A percentile compares a stretch with the other conserved stretches of the same genome.
Evolutionary conservation across 2,329 filamentous ascomycete species (phyloP).

Genomic region (Ascochyta pisi): DNA sequence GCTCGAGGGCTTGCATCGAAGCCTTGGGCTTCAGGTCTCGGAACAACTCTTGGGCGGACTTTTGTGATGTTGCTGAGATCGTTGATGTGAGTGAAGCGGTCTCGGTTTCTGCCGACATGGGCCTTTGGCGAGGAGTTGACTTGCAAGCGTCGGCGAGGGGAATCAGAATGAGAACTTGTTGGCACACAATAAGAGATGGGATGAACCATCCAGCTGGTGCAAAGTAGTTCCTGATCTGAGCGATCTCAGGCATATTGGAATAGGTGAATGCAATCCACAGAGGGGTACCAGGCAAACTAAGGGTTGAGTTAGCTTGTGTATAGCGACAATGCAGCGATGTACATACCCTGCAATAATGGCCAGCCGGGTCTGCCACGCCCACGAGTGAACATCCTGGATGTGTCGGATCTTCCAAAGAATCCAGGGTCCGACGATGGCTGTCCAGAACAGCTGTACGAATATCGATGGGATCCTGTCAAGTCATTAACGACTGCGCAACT

Average conservation of each 20-base stretch:
- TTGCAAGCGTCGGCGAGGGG: slow-evolving; percentile 42
- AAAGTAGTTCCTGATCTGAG: slow-evolving; percentile 40
- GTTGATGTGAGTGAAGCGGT: slow-evolving; percentile 38
- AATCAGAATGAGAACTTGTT: slow-evolving; percentile 48
- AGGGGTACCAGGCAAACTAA: slow-evolving; percentile 46
- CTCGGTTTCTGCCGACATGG: slow-evolving; percentile 30
- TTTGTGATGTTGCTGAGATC: slow-evolving; percentile 29
- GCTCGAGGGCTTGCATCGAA: slow-evolving; percentile 48
- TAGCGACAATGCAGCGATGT: neutral
- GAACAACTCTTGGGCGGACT: slow-evolving; percentile 29
- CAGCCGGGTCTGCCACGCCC: slow-evolving; percentile 50
- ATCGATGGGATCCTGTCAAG: slow-evolving; percentile 45
- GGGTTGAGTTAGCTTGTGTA: slow-evolving; percentile 25
- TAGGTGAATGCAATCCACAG: slow-evolving; percentile 50
- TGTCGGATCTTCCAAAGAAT: slow-evolving; percentile 49
- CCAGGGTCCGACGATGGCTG: slow-evolving; percentile 45
- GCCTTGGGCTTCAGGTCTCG: slow-evolving; percentile 44
- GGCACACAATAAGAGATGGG: slow-evolving; percentile 46
- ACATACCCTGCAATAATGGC: slow-evolving; percentile 47
- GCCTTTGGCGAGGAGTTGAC: slow-evolving; percentile 23
- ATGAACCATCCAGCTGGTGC: slow-evolving; percentile 48
- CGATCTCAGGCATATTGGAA: slow-evolving; percentile 30
- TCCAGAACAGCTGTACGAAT: slow-evolving; percentile 48
- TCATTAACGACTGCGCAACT: slow-evolving; percentile 14
- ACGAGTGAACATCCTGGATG: slow-evolving; percentile 47